Percentiles rank a stretch among this genome's conserved stretches.
Conservation (phyloP, 345 rosid genomes). For the Murraya paniculata region DNA sequence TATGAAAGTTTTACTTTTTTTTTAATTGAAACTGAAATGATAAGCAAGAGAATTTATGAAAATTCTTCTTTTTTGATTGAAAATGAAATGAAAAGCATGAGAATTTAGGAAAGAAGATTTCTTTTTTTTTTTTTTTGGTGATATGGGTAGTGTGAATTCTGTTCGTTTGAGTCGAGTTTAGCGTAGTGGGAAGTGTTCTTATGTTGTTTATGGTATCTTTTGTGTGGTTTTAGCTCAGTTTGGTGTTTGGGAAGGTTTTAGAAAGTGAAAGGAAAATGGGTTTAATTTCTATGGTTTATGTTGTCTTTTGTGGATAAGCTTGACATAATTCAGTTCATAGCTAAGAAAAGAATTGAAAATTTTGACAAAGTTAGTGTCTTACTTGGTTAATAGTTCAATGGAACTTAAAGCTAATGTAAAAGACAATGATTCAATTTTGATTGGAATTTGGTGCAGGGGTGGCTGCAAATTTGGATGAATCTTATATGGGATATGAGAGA, state of each 20-base stretch:
- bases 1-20: no score
- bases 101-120: no score
- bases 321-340: background rate
- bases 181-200: background rate
- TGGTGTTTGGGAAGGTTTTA: constrained; percentile 4
- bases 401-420: background rate
- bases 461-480: constrained; percentile 26
- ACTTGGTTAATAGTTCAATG: background rate
- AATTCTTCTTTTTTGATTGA: background rate
- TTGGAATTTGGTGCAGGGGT: constrained; percentile 22
- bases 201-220: background rate
- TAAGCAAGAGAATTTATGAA: background rate
- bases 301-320: background rate
- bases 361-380: background rate
- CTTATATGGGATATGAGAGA: constrained; percentile 54
- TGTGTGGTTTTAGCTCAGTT: background rate
- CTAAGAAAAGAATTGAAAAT: background rate
- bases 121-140: background rate
- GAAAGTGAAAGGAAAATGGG: background rate
- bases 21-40: background rate
- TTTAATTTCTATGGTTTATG: background rate
- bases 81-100: background rate
- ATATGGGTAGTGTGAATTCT: background rate
- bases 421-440: background rate
- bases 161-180: background rate